Base-by-base conservation (phyloP, 257 asterid species). In the Pogostemon cablin region DNA sequence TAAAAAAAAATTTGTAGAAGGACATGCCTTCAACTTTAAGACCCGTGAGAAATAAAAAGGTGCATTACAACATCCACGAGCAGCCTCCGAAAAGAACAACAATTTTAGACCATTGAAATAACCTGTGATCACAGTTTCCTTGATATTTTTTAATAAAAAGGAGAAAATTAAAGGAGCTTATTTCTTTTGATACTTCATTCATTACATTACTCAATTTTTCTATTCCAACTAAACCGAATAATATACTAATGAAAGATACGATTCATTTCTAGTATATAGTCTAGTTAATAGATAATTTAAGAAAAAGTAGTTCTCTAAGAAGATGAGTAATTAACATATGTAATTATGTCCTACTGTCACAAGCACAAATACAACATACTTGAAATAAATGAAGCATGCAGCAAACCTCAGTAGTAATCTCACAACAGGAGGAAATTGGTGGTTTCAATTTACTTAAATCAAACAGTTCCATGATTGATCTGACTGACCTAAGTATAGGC, bases 401-500 rank as follows among this genome's bases (percentile, higher is more conserved):
- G 72, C 73, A 73, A 65, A 89, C 96, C 89, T 89, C 81, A 8
- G 79, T 52, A 75, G 81, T 80, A 62, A 88, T 67, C 73, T 89
- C 92, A 69, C 72, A 72, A 62, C 76, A 65, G 57, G 82, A 73
- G 65, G 87, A 75, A 75, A 60, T 65, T 67, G 58, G 65, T 39
- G 69, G 57, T 34, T 80, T 82, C 68, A 25, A 74, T 75, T 74
- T 82, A 71, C 80, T 80, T 44, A 74, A 79, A 71, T 83, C 86
- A 72, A 88, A 83, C 71, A 83, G 84, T 78, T 86, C 93, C 80
- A 90, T 74, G 70, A 63, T 74, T 77, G 88, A 76, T 83, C 97
- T 84, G 66, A 90, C 89, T 55, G 96, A 88, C 84, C 97, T 84
- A 59, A 93, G 89, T 81, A 93, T 81, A 74, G 95, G 88, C 79